Evolutionary conservation across 108 stramenopile genomes (phyloP).

Genomic region (Nitzschia palea): DNA sequence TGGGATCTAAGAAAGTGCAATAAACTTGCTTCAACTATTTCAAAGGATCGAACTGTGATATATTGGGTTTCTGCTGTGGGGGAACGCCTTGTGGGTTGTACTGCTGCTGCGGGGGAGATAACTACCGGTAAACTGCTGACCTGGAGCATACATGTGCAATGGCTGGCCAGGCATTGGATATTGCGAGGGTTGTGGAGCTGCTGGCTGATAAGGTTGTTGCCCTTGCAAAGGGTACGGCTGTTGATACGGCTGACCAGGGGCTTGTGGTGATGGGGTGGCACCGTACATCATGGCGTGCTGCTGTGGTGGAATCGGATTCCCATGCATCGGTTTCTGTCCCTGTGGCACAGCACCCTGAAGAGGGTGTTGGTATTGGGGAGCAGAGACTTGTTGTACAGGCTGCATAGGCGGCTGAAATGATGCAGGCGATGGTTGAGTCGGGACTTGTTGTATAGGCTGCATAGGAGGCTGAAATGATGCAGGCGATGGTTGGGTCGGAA

Average conservation of each 20-base stretch:
- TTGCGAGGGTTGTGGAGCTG: background rate
- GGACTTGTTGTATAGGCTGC: background rate
- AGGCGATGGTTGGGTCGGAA: background rate
- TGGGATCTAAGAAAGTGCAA: too few species aligned
- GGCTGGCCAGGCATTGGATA: conserved; percentile 1
- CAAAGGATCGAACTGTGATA: conserved; percentile 43
- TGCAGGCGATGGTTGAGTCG: background rate
- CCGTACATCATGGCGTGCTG: background rate
- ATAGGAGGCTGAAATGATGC: background rate
- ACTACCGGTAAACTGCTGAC: background rate
- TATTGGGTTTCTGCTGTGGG: conserved; percentile 13
- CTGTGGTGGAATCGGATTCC: background rate
- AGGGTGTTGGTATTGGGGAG: background rate
- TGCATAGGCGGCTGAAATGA: background rate
- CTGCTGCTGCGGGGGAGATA: conserved; percentile 10
- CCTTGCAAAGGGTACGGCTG: background rate
- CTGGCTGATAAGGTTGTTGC: background rate
- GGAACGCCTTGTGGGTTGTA: conserved; percentile 12
- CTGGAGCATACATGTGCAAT: background rate
- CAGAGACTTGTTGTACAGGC: background rate
- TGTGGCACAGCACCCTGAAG: conserved; percentile 2
- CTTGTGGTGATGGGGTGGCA: conserved; percentile 4
- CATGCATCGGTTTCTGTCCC: background rate
- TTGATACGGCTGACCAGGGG: conserved; percentile 3
- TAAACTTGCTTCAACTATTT: conserved; percentile 4